Conservation (phyloP, 345 rosid species). For the Lepidium aucheri region DNA sequence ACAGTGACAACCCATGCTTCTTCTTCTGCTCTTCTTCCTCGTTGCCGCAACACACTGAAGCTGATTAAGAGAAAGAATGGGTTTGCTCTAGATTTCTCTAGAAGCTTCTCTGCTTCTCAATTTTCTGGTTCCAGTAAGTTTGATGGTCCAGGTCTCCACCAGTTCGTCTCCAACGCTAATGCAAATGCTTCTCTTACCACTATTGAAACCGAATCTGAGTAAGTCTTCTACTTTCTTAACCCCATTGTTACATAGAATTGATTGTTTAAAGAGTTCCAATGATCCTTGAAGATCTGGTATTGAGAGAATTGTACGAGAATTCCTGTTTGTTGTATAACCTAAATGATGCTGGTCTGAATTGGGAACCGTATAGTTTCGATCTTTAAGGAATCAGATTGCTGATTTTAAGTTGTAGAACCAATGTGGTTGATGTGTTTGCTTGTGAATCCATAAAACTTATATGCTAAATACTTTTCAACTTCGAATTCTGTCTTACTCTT, state of each 20-base stretch:
- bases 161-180: slow-evolving; percentile 49
- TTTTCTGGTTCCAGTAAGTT: slow-evolving; percentile 13
- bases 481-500: slow-evolving; percentile 12
- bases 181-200: slow-evolving; percentile 40
- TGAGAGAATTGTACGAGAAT: neutral
- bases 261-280: neutral
- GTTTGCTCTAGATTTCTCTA: slow-evolving; percentile 32
- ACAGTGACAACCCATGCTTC: neutral
- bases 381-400: neutral
- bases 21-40: slow-evolving; percentile 16
- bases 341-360: neutral
- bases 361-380: neutral
- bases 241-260: neutral
- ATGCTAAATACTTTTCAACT: neutral
- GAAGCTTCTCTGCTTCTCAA: slow-evolving; percentile 39
- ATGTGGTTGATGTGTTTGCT: neutral
- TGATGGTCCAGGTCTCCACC: slow-evolving; percentile 50
- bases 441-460: neutral
- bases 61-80: slow-evolving; percentile 23
- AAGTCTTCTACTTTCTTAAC: slow-evolving; percentile 9
- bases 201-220: slow-evolving; percentile 46
- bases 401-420: neutral
- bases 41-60: slow-evolving; percentile 4
- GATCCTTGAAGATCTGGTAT: neutral
- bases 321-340: neutral